phyloP scores from a whole-genome alignment of 208 protist species.

The Trypanosoma vivax region DNA sequence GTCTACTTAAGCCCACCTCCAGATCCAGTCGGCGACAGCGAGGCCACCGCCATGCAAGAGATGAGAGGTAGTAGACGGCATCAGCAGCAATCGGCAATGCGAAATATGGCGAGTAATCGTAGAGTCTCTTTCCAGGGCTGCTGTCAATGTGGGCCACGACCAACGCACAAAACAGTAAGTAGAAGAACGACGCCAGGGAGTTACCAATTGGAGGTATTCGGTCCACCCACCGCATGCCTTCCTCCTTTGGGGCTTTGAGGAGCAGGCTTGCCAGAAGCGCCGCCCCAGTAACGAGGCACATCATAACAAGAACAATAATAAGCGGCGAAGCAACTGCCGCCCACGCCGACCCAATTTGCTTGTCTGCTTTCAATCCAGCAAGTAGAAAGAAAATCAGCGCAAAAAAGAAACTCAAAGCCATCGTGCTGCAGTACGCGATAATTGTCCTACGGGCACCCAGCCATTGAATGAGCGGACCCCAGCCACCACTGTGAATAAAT shows the following conservation, averaged over 20 bases:
- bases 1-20: slow-evolving; percentile 55
- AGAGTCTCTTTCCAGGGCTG: slow-evolving; percentile 17
- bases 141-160: slow-evolving; percentile 28
- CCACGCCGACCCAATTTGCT: slow-evolving; percentile 35
- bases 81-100: slow-evolving; percentile 64
- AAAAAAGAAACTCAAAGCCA: slow-evolving; percentile 44
- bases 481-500: slow-evolving; percentile 79
- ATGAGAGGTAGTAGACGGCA: slow-evolving; percentile 71
- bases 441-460: slow-evolving; percentile 47
- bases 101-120: slow-evolving; percentile 54
- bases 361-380: slow-evolving; percentile 40
- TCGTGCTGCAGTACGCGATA: slow-evolving; percentile 51
- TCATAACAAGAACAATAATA: slow-evolving; percentile 41
- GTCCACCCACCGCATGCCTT: slow-evolving; percentile 54
- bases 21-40: slow-evolving; percentile 55
- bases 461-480: slow-evolving; percentile 69
- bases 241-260: slow-evolving; percentile 32
- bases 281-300: slow-evolving; percentile 34
- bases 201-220: slow-evolving; percentile 73
- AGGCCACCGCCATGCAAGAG: slow-evolving; percentile 85
- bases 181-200: slow-evolving; percentile 49
- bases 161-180: slow-evolving; percentile 52
- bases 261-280: slow-evolving; percentile 53
- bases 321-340: slow-evolving; percentile 40
- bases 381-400: slow-evolving; percentile 70